phyloP scores from a whole-genome alignment of 768 basidiomycete genomes.

The Pilatotrama ljubarskyi region DNA sequence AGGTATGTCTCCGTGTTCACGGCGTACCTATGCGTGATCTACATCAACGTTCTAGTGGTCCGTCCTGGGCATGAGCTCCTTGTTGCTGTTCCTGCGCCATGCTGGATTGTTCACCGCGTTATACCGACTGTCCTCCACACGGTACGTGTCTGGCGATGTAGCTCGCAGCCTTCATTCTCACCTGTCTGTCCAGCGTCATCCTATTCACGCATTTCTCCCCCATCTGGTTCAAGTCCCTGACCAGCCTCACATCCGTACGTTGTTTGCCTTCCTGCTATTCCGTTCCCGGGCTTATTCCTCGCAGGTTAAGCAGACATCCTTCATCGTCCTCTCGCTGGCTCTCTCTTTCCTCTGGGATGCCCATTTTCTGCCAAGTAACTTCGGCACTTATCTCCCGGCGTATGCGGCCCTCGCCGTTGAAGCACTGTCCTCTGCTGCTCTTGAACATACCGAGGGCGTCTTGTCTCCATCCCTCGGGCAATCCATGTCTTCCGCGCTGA shows the following conservation, averaged over 20 bases:
- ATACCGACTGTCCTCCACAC: conserved; percentile 63
- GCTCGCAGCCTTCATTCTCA: not conserved
- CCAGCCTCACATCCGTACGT: conserved; percentile 51
- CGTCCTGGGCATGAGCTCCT: conserved; percentile 63
- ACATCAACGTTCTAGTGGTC: conserved; percentile 56
- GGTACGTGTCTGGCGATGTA: conserved; percentile 42
- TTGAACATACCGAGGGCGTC: conserved; percentile 62
- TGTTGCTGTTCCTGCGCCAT: conserved; percentile 63
- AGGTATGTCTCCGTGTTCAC: conserved; percentile 44
- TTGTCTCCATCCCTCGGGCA: conserved; percentile 59
- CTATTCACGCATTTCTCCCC: conserved; percentile 70
- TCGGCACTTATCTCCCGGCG: conserved; percentile 54
- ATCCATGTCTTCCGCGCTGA: conserved; percentile 55
- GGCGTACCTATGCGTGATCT: not conserved
- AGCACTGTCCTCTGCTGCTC: conserved; percentile 56
- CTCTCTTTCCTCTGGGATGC: conserved; percentile 63
- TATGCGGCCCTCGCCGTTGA: conserved; percentile 67
- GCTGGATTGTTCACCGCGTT: conserved; percentile 67
- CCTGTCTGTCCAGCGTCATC: conserved; percentile 49
- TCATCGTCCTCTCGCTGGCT: conserved; percentile 48
- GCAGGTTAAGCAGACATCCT: conserved; percentile 52
- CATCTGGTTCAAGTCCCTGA: conserved; percentile 60
- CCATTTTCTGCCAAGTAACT: conserved; percentile 39
- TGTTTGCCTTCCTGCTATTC: not conserved
- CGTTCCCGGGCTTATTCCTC: not conserved